A percentile compares a stretch with the other conserved stretches of the same genome.
Conservation (phyloP, 2,329 filamentous ascomycete genomes). For the Pseudogymnoascus sp. region DNA sequence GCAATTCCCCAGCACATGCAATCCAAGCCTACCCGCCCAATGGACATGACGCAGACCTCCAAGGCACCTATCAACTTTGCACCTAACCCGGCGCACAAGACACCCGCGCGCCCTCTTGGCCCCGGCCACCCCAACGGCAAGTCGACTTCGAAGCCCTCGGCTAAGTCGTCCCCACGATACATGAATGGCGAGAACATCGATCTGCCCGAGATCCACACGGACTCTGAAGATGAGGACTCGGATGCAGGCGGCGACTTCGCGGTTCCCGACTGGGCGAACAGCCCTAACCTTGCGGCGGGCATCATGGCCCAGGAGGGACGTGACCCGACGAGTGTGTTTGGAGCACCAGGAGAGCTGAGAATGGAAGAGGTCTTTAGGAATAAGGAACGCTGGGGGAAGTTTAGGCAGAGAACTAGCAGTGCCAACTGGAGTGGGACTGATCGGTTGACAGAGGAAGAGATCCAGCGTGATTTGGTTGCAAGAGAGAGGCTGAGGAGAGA, state of each 20-base stretch:
- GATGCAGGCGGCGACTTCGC: constrained; percentile 51
- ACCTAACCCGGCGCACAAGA: constrained; percentile 61
- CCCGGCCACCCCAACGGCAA: constrained; percentile 36
- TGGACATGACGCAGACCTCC: constrained; percentile 81
- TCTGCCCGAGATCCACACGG: constrained; percentile 89
- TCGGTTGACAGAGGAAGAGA: constrained; percentile 77
- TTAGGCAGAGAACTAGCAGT: constrained; percentile 83
- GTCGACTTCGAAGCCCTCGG: constrained; percentile 50
- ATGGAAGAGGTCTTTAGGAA: constrained; percentile 98
- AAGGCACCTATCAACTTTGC: constrained; percentile 89
- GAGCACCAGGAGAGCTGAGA: constrained; percentile 75
- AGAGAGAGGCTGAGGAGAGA: constrained; percentile 72
- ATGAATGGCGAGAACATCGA: constrained; percentile 85
- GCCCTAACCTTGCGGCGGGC: constrained; percentile 68
- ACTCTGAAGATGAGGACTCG: constrained; percentile 79
- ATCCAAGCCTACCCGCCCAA: constrained; percentile 55
- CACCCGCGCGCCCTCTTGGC: constrained; percentile 51
- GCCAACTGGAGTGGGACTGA: constrained; percentile 89
- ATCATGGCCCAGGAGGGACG: constrained; percentile 76
- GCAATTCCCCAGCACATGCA: constrained; percentile 58
- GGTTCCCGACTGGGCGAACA: constrained; percentile 80
- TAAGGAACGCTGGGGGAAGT: constrained; percentile 77
- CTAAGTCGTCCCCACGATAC: constrained; percentile 72
- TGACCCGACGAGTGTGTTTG: constrained; percentile 81
- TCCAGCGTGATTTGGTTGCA: constrained; percentile 68